A percentile compares a stretch with the other conserved stretches of the same genome.
Evolutionary conservation across 2,329 filamentous ascomycete genomes (phyloP).

Genomic region (Lasiodiplodia sp.): DNA sequence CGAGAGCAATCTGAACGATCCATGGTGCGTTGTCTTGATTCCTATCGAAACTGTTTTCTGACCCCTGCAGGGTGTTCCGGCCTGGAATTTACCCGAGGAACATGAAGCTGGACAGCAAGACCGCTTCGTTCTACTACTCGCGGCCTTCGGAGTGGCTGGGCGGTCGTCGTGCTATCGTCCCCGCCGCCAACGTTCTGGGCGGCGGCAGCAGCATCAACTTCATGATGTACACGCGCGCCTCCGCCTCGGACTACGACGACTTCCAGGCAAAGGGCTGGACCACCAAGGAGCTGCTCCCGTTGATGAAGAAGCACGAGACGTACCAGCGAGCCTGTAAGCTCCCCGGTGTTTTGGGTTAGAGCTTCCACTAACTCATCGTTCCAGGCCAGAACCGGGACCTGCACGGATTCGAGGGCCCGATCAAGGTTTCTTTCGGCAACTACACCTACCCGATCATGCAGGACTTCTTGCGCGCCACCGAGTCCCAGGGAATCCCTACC

Average conservation of each 20-base stretch:
- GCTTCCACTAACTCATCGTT: constrained; percentile 40
- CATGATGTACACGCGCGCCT: constrained; percentile 79
- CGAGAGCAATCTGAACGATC: constrained; percentile 78
- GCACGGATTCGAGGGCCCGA: constrained; percentile 80
- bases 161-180: constrained; percentile 76
- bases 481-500: constrained; percentile 76
- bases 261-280: constrained; percentile 83
- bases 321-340: constrained; percentile 68
- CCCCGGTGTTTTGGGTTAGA: not conserved
- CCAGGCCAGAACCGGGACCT: constrained; percentile 63
- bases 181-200: constrained; percentile 74
- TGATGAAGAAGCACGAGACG: constrained; percentile 83
- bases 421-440: constrained; percentile 81
- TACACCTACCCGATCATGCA: constrained; percentile 84
- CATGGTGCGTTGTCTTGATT: constrained; percentile 55
- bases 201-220: constrained; percentile 80
- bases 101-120: constrained; percentile 83
- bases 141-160: constrained; percentile 75
- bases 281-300: constrained; percentile 75
- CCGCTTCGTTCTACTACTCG: constrained; percentile 82
- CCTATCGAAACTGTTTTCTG: not conserved
- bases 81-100: constrained; percentile 80
- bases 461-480: constrained; percentile 76
- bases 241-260: constrained; percentile 77
- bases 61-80: constrained; percentile 68